phyloP scores from a whole-genome alignment of 495 filamentous ascomycete species.

The Talaromyces thailandensis region DNA sequence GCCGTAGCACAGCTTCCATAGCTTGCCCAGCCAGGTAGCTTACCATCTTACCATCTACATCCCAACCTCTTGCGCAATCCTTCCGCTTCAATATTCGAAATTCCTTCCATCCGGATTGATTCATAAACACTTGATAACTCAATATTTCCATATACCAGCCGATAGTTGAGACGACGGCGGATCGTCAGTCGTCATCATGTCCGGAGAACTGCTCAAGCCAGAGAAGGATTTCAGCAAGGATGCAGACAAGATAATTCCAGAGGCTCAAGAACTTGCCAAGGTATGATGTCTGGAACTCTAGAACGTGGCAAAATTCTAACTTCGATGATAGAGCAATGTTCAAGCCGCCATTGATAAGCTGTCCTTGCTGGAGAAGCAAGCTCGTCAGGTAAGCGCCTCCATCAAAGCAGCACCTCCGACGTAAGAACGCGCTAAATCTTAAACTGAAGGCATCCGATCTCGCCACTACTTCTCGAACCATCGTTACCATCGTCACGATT shows the following conservation, averaged over 20 bases:
- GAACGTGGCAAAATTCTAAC: not conserved
- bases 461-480: constrained; percentile 80
- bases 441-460: constrained; percentile 75
- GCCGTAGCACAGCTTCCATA: not conserved
- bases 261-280: constrained; percentile 80
- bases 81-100: not conserved
- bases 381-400: constrained; percentile 64
- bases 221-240: constrained; percentile 82
- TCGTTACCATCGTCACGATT: constrained; percentile 83
- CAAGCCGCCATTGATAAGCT: constrained; percentile 89
- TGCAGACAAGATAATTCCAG: constrained; percentile 81
- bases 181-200: constrained; percentile 40
- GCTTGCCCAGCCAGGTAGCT: not conserved
- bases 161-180: constrained; percentile 4
- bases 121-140: not conserved
- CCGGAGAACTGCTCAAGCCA: constrained; percentile 53
- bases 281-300: constrained; percentile 29
- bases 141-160: not conserved
- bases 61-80: not conserved
- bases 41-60: not conserved
- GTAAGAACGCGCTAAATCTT: constrained; percentile 1
- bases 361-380: constrained; percentile 83
- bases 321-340: constrained; percentile 54
- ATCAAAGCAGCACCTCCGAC: not conserved
- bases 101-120: not conserved